A percentile compares a stretch with the other conserved stretches of the same genome.
phyloP scores from a whole-genome alignment of 2,329 filamentous ascomycete genomes.

The Celoporthe dispersa region DNA sequence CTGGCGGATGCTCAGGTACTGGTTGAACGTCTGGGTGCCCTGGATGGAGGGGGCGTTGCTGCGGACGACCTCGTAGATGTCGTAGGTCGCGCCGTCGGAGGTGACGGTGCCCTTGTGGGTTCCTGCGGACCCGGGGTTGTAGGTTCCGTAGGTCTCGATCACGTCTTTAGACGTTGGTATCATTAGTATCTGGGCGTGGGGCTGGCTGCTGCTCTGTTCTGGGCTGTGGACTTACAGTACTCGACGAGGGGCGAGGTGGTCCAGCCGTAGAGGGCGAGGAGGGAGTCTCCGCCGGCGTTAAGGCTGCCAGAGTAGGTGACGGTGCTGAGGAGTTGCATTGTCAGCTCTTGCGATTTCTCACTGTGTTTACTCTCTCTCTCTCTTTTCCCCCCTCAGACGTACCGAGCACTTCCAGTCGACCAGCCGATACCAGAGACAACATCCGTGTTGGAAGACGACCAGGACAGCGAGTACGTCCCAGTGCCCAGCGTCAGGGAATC shows the following conservation, averaged over 20 bases:
- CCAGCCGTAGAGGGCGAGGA: constrained; percentile 22
- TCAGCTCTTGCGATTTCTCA: background rate
- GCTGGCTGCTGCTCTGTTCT: background rate
- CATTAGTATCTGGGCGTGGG: background rate
- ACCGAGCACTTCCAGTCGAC: constrained; percentile 21
- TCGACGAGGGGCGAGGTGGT: constrained; percentile 11
- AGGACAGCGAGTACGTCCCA: constrained; percentile 16
- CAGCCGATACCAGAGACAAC: constrained; percentile 21
- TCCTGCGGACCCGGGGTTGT: constrained; percentile 30
- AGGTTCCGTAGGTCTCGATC: constrained; percentile 35
- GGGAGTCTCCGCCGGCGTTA: constrained; percentile 15
- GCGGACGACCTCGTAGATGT: constrained; percentile 33
- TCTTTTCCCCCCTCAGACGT: background rate
- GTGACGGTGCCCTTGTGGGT: constrained; percentile 31
- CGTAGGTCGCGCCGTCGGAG: constrained; percentile 32
- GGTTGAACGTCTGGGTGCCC: constrained; percentile 47
- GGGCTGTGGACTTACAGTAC: background rate
- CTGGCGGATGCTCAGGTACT: constrained; percentile 50
- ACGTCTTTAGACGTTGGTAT: constrained; percentile 6
- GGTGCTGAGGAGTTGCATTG: background rate
- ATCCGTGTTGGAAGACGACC: constrained; percentile 22
- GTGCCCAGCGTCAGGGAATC: constrained; percentile 15
- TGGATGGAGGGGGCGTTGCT: constrained; percentile 43
- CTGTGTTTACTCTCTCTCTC: background rate
- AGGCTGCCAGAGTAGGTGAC: constrained; percentile 16